Evolutionary conservation across 108 stramenopile species (phyloP).

Genomic region (Cyclotella baltica): DNA sequence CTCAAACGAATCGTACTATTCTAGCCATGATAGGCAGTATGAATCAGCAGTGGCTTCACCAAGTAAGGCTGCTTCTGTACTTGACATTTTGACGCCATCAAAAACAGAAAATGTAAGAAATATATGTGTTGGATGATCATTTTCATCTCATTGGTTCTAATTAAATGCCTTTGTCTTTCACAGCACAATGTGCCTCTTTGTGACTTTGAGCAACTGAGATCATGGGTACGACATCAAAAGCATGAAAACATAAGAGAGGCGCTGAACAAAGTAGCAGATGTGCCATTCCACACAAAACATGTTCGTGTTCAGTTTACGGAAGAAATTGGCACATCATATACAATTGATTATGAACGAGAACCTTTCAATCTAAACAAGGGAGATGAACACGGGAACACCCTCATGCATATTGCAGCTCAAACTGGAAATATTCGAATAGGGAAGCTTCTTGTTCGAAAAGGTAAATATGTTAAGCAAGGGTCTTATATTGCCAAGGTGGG

Average conservation of each 20-base stretch:
- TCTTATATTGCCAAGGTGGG: no score
- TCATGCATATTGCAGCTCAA: slow-evolving; percentile 80
- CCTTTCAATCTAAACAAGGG: slow-evolving; percentile 77
- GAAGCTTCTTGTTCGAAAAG: slow-evolving; percentile 76
- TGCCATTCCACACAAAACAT: slow-evolving; percentile 57
- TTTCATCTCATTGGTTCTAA: neutral
- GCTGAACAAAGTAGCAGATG: slow-evolving; percentile 63
- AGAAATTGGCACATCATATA: slow-evolving; percentile 80
- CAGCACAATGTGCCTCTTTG: slow-evolving; percentile 40
- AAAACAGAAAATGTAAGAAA: slow-evolving; percentile 29
- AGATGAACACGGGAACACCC: slow-evolving; percentile 87
- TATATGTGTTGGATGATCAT: neutral
- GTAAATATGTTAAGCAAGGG: slow-evolving; percentile 90
- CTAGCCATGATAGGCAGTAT: slow-evolving; percentile 12
- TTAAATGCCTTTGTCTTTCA: neutral
- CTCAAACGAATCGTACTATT: slow-evolving; percentile 18
- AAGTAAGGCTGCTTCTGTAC: slow-evolving; percentile 37
- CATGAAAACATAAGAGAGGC: slow-evolving; percentile 72
- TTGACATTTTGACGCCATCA: slow-evolving; percentile 52
- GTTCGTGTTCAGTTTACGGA: slow-evolving; percentile 70
- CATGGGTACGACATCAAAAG: slow-evolving; percentile 74
- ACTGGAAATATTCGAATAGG: slow-evolving; percentile 76
- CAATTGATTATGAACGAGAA: slow-evolving; percentile 65
- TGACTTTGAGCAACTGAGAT: slow-evolving; percentile 45
- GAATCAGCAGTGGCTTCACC: slow-evolving; percentile 22